Evolutionary conservation across 805 yeast species (phyloP), one percentile per base, ranked within the genome.

Genomic region (Saturnispora quitensis): DNA sequence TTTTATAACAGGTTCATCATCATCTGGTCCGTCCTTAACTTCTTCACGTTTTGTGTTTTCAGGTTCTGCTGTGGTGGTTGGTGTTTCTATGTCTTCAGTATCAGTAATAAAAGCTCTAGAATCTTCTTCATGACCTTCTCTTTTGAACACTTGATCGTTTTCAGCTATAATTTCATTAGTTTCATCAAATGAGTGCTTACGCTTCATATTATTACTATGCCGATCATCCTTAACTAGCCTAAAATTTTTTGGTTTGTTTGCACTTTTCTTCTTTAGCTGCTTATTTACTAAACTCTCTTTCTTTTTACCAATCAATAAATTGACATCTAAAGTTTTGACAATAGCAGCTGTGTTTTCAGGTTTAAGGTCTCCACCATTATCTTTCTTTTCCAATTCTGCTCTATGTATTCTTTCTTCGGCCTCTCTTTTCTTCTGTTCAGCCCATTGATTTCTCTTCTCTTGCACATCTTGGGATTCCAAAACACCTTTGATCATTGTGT

Each of bases 401-500:
- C 56, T 43, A 53, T 44, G 18, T 42, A 40, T 38, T 45, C 56
- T 48, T 18, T 52, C 43, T 18, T 49, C 44, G n/a, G 50, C 43
- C 24, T 53, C 51, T 40, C 51, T 42, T 17, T 51, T 46, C 35
- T 45, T 46, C 17, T 43, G 51, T 8, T 50, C 50, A 24, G 46
- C 53, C 35, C 53, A 55, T 22, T 59, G 56, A 27, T 52, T 51
- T 27, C 56, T 57, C 48, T 59, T 60, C 22, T 56, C 49, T 24
- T 48, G 48, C 24, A 49, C 43, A 10, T 34, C 47, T 12, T 76
- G 77, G 40, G 81, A 82, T 52, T 78, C 75, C 56, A 89, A 70
- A 18, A 76, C 66, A 31, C 82, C 82, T 50, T 85, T 71, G 17
- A 89, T 77, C 1, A 75, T 72, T 0, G 93, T 88, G 0, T 86